These are phyloP conservation scores for Ceratocystis cacaofunesta DNA, from an alignment of 2,329 filamentous ascomycete genomes.

Conservation along the genomic window DNA sequence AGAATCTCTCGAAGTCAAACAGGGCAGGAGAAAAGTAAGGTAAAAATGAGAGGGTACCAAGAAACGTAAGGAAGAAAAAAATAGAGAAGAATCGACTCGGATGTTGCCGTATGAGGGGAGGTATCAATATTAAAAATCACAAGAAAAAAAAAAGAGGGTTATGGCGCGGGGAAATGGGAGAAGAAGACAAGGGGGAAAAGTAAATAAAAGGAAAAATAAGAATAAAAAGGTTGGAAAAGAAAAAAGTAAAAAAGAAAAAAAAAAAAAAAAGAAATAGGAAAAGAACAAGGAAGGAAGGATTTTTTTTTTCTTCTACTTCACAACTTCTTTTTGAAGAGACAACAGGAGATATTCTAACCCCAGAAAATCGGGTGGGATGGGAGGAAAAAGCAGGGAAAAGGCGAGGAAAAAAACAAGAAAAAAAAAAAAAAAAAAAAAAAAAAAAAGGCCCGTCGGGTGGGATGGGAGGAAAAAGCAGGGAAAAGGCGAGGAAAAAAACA, in stretches of 20 bases:
- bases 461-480: background rate
- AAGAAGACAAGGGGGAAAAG: background rate
- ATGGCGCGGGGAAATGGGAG: no score
- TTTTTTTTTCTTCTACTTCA: background rate
- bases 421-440: background rate
- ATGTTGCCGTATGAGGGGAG: background rate
- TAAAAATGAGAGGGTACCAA: background rate
- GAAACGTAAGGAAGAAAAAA: background rate
- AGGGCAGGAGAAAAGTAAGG: conserved; percentile 3
- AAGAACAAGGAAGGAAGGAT: background rate
- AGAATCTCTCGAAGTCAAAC: background rate
- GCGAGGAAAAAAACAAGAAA: background rate
- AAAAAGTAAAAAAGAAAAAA: background rate
- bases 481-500: background rate
- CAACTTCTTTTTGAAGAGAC: background rate
- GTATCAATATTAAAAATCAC: background rate
- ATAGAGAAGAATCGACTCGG: background rate
- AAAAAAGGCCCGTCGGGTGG: background rate
- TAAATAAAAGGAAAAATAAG: background rate
- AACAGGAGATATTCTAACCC: conserved; percentile 1
- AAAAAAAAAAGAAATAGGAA: background rate
- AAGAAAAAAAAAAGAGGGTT: background rate
- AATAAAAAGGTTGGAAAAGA: background rate
- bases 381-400: background rate
- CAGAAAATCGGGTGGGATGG: conserved; percentile 4